These are phyloP conservation scores for Tolypocladium inflatum DNA, from an alignment of 2,329 filamentous ascomycete species.

Conservation along the genomic window DNA sequence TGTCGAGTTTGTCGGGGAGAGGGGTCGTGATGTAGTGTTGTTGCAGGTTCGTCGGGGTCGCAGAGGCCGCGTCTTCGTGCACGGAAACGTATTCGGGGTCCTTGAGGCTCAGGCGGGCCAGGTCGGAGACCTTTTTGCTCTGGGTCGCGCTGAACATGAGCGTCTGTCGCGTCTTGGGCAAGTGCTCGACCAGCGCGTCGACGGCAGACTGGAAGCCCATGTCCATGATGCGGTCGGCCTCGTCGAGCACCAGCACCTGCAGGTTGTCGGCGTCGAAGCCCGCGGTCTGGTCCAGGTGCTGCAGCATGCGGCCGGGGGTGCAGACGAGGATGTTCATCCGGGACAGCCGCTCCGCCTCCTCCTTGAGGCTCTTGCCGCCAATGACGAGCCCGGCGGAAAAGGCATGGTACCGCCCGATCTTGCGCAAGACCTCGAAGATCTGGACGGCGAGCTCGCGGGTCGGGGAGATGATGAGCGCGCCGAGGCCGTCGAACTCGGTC, in stretches of 20 bases:
- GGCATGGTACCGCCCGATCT: conserved; percentile 77
- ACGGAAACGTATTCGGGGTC: conserved; percentile 95
- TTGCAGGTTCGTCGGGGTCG: conserved; percentile 75
- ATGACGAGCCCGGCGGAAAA: conserved; percentile 93
- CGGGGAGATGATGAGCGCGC: conserved; percentile 85
- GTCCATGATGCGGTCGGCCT: conserved; percentile 94
- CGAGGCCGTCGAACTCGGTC: conserved; percentile 84
- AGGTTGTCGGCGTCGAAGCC: conserved; percentile 83
- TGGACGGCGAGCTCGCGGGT: conserved; percentile 93
- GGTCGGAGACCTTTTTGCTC: conserved; percentile 85
- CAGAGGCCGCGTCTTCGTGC: conserved; percentile 69
- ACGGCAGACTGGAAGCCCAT: conserved; percentile 91
- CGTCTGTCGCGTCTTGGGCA: conserved; percentile 79
- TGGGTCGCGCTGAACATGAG: conserved; percentile 94
- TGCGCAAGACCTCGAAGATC: conserved; percentile 89
- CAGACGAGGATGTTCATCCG: conserved; percentile 97
- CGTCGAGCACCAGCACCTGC: conserved; percentile 87
- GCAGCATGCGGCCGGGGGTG: conserved; percentile 88
- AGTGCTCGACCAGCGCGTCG: conserved; percentile 85
- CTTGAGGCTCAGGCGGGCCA: conserved; percentile 77
- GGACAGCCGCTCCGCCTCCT: conserved; percentile 73
- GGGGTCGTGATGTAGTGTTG: conserved; percentile 88
- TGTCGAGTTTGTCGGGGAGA: conserved; percentile 81
- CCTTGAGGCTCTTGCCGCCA: conserved; percentile 81
- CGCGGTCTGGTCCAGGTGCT: conserved; percentile 91